Evolutionary conservation across 345 rosid species (phyloP).

Genomic region (Mangifera indica): DNA sequence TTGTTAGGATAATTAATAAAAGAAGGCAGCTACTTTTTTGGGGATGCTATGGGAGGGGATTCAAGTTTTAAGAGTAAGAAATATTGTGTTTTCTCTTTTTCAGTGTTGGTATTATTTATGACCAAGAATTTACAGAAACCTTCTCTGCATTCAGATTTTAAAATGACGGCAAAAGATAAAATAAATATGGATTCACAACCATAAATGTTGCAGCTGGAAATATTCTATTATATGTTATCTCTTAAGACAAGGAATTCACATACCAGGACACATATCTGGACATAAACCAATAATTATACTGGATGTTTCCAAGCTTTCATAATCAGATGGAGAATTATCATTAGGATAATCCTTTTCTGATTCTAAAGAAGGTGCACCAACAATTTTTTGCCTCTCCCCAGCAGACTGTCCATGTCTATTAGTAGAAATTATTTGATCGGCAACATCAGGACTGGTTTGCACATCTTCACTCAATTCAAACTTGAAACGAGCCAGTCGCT

Average conservation of each 20-base stretch:
- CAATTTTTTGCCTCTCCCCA: constrained; percentile 32
- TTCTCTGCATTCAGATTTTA: constrained; percentile 5
- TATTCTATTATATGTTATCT: constrained; percentile 17
- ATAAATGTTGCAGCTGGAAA: constrained; percentile 16
- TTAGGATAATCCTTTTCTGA: constrained; percentile 36
- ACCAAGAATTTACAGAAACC: constrained; percentile 10
- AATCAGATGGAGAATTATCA: constrained; percentile 41
- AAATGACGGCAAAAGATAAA: background rate
- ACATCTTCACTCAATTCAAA: constrained; percentile 54
- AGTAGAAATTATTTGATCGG: constrained; percentile 37
- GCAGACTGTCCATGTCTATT: constrained; percentile 33
- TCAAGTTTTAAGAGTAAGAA: background rate
- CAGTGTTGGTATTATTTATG: constrained; percentile 4
- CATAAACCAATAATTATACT: constrained; percentile 66
- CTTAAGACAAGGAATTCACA: constrained; percentile 21
- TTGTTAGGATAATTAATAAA: constrained; percentile 1
- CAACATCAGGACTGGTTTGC: constrained; percentile 36
- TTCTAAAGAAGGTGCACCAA: constrained; percentile 28
- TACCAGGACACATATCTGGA: constrained; percentile 97
- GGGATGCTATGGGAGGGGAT: constrained; percentile 1
- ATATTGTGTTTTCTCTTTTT: constrained; percentile 6
- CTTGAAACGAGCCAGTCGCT: constrained; percentile 79
- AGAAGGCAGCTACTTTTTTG: constrained; percentile 9
- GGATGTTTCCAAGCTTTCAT: constrained; percentile 52
- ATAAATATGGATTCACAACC: background rate